Percentiles rank a stretch among this genome's conserved stretches.
phyloP scores from a whole-genome alignment of 768 basidiomycete genomes.

The Daedalea quercina region DNA sequence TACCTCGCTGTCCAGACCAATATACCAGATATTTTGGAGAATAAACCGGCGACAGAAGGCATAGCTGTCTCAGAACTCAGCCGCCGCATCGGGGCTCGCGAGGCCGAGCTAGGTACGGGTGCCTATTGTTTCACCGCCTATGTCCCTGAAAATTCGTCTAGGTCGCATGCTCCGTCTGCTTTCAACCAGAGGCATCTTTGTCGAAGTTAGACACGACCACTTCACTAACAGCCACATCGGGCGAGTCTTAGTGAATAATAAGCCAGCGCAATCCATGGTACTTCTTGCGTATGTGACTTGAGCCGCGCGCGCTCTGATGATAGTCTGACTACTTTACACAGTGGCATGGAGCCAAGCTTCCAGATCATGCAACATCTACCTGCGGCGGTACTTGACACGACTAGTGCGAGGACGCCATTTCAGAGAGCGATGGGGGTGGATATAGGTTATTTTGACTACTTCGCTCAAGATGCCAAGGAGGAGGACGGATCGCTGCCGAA shows the following conservation, averaged over 20 bases:
- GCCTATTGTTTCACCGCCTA: too few relatives aligned
- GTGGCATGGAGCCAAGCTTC: constrained; percentile 2
- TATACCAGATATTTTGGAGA: constrained; percentile 4
- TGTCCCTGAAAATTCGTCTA: not conserved
- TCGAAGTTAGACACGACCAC: constrained; percentile 1
- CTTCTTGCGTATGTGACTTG: constrained; percentile 3
- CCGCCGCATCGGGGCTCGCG: not conserved
- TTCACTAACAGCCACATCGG: constrained; percentile 6
- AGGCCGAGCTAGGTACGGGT: not conserved
- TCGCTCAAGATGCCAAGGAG: constrained; percentile 1
- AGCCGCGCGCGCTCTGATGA: too few relatives aligned
- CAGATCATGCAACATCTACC: constrained; percentile 1
- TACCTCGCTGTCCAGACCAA: constrained; percentile 2
- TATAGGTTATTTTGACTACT: constrained; percentile 1
- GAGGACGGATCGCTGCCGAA: constrained; percentile 3
- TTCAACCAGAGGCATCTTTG: constrained; percentile 1
- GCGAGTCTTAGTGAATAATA: not conserved
- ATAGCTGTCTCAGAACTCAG: not conserved
- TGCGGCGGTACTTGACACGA: not conserved
- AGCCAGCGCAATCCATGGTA: not conserved
- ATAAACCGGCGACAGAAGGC: not conserved
- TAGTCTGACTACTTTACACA: too few relatives aligned
- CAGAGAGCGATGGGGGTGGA: not conserved
- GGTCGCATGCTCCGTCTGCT: constrained; percentile 2
- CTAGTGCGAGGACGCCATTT: not conserved